phyloP scores from a whole-genome alignment of 768 basidiomycete species.

The Kwoniella bestiolae region DNA sequence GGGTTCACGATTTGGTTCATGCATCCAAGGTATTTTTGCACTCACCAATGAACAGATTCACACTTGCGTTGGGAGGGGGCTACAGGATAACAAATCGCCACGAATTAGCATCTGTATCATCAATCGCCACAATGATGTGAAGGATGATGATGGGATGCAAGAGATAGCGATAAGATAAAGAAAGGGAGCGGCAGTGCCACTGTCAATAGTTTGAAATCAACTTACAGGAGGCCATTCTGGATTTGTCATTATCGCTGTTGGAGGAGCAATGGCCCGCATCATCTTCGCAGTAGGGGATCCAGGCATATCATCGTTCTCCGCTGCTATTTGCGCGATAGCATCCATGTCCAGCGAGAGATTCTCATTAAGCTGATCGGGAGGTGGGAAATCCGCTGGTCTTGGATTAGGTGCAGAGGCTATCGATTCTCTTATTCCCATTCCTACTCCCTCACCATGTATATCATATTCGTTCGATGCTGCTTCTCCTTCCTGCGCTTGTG shows the following conservation, averaged over 20 bases:
- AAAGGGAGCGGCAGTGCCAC: constrained; percentile 39
- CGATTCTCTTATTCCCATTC: constrained; percentile 41
- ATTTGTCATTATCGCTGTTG: constrained; percentile 40
- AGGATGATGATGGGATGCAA: constrained; percentile 1
- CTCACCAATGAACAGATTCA: constrained; percentile 53
- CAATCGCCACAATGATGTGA: neutral
- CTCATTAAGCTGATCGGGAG: constrained; percentile 24
- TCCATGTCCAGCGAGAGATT: constrained; percentile 36
- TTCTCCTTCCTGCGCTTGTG: constrained; percentile 1
- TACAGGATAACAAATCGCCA: constrained; percentile 11
- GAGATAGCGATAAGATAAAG: constrained; percentile 19
- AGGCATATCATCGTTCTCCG: constrained; percentile 35
- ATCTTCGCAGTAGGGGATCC: constrained; percentile 49
- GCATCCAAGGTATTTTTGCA: neutral
- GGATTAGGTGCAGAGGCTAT: constrained; percentile 51
- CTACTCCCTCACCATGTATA: neutral
- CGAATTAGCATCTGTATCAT: constrained; percentile 14
- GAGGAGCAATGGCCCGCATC: constrained; percentile 47
- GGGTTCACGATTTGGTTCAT: neutral
- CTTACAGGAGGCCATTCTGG: constrained; percentile 49
- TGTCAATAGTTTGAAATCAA: neutral
- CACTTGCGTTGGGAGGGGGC: constrained; percentile 52
- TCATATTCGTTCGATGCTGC: neutral
- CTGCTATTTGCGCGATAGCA: constrained; percentile 27
- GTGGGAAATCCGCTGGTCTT: constrained; percentile 39